Conservation (phyloP, 2,329 filamentous ascomycete species). For the Aspergillus latus region DNA sequence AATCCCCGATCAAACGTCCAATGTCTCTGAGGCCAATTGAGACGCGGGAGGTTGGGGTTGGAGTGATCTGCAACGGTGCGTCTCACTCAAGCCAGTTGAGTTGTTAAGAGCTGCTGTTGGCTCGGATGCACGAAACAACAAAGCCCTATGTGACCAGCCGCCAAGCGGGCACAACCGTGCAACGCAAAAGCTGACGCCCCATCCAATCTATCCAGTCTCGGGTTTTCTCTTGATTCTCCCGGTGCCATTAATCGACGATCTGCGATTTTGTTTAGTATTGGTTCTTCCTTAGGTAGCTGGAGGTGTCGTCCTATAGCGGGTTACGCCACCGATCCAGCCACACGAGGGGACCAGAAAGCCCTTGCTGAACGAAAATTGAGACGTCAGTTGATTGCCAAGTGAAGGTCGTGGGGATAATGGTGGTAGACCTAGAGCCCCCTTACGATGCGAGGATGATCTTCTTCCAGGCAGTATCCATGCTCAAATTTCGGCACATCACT, state of each 20-base stretch:
- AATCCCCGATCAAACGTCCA: constrained; percentile 16
- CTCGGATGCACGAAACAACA: constrained; percentile 15
- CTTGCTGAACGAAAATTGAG: constrained; percentile 13
- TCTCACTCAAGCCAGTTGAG: not conserved
- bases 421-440: constrained; percentile 2
- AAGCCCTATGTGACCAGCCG: constrained; percentile 34
- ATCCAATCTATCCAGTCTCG: not conserved
- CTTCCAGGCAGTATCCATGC: constrained; percentile 16
- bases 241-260: not conserved
- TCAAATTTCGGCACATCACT: constrained; percentile 4
- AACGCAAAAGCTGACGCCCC: constrained; percentile 13
- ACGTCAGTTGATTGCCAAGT: constrained; percentile 18
- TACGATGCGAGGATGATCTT: constrained; percentile 2
- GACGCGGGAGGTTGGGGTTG: constrained; percentile 4
- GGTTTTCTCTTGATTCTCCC: not conserved
- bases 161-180: constrained; percentile 13
- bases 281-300: not conserved
- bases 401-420: constrained; percentile 9
- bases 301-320: not conserved
- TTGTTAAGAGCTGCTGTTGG: constrained; percentile 2
- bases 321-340: constrained; percentile 9
- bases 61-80: constrained; percentile 4
- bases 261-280: not conserved
- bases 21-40: constrained; percentile 3
- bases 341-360: not conserved